Evolutionary conservation across 2,329 filamentous ascomycete species (phyloP).

Genomic region (Aspergillus ochraceoroseus): DNA sequence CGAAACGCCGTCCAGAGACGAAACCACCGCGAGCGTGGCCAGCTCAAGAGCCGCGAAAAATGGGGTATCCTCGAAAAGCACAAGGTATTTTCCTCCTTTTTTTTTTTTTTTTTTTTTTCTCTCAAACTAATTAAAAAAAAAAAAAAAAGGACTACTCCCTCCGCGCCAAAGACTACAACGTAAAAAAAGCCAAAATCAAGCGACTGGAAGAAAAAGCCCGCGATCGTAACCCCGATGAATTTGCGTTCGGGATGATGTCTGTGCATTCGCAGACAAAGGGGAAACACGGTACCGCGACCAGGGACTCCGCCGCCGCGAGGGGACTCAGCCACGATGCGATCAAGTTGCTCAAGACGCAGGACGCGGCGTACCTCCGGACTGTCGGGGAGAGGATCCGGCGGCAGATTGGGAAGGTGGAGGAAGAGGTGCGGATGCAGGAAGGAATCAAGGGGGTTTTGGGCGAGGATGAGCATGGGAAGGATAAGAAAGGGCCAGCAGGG

Average conservation of each 20-base stretch:
- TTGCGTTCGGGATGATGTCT: slow-evolving; percentile 61
- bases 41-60: slow-evolving; percentile 75
- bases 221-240: slow-evolving; percentile 62
- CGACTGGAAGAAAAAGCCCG: slow-evolving; percentile 56
- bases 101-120: too few species aligned
- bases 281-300: slow-evolving; percentile 40
- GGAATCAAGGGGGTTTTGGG: slow-evolving; percentile 34
- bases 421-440: slow-evolving; percentile 42
- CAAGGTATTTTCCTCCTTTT: slow-evolving; percentile 54
- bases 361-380: slow-evolving; percentile 57
- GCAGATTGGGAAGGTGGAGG: slow-evolving; percentile 49
- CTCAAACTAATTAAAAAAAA: background rate
- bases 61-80: slow-evolving; percentile 94
- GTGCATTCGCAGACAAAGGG: slow-evolving; percentile 41
- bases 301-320: slow-evolving; percentile 41
- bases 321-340: slow-evolving; percentile 55
- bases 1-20: slow-evolving; percentile 67
- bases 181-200: slow-evolving; percentile 57
- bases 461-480: slow-evolving; percentile 21
- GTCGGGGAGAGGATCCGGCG: slow-evolving; percentile 53
- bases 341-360: slow-evolving; percentile 61
- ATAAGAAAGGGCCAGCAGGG: slow-evolving; percentile 14
- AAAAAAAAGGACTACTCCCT: slow-evolving; percentile 56
- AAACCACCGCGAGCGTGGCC: slow-evolving; percentile 83
- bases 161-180: slow-evolving; percentile 59